These are phyloP conservation scores for Lecanicillium sp. DNA, from an alignment of 2,329 filamentous ascomycete genomes.

Conservation along the genomic window DNA sequence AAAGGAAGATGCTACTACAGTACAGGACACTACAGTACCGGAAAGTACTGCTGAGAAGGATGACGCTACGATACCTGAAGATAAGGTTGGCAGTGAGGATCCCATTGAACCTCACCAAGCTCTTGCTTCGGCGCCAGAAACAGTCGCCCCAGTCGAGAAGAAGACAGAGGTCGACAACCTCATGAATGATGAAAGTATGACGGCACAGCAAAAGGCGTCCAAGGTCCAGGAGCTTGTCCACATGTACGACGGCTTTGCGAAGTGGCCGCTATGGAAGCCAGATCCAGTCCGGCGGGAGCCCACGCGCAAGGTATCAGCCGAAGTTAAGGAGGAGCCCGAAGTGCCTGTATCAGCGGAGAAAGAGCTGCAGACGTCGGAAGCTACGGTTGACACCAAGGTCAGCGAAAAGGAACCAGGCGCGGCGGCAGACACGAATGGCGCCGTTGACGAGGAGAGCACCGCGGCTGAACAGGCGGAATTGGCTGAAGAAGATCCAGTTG, in stretches of 20 bases:
- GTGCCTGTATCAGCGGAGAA: too few relatives aligned
- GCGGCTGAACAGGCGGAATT: too few relatives aligned
- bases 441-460: too few relatives aligned
- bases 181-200: slow-evolving; percentile 11
- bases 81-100: neutral
- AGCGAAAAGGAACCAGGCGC: too few relatives aligned
- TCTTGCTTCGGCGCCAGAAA: too few relatives aligned
- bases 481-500: neutral
- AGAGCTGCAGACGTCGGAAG: too few relatives aligned
- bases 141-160: neutral
- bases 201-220: slow-evolving; percentile 26
- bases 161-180: neutral
- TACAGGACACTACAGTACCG: neutral
- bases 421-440: too few relatives aligned
- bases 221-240: slow-evolving; percentile 47
- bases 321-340: too few relatives aligned
- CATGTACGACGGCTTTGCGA: slow-evolving; percentile 42
- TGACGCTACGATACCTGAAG: neutral
- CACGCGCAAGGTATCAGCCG: too few relatives aligned
- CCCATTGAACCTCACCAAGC: too few relatives aligned
- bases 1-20: neutral
- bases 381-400: too few relatives aligned
- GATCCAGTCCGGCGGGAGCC: too few relatives aligned
- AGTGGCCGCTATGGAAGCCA: slow-evolving; percentile 7
- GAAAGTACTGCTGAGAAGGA: neutral